Conservation (phyloP, 2,329 filamentous ascomycete genomes). For the Diaporthe vaccinii region DNA sequence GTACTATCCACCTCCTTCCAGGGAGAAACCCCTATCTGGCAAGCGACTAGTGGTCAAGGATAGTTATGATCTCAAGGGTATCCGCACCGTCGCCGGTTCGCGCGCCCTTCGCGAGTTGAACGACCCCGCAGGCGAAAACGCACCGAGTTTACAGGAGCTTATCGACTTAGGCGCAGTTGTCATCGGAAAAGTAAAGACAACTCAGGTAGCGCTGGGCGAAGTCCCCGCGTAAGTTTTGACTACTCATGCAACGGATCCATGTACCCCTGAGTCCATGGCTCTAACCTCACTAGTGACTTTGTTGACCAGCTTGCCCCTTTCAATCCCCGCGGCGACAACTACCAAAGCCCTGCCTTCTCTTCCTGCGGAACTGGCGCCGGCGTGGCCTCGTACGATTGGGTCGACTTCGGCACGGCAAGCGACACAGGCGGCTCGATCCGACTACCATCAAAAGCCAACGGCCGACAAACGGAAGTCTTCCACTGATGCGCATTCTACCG, state of each 20-base stretch:
- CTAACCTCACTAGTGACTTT: background rate
- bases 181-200: constrained; percentile 8
- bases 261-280: background rate
- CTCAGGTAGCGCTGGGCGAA: background rate
- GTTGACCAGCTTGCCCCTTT: constrained; percentile 10
- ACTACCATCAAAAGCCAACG: constrained; percentile 3
- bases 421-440: constrained; percentile 9
- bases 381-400: constrained; percentile 7
- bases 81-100: constrained; percentile 6
- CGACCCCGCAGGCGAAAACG: background rate
- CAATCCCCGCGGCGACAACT: constrained; percentile 10
- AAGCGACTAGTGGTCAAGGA: constrained; percentile 8
- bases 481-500: background rate
- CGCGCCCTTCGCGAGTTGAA: background rate
- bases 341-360: constrained; percentile 14
- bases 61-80: background rate
- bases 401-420: constrained; percentile 13
- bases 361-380: constrained; percentile 4
- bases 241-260: background rate
- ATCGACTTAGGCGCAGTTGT: constrained; percentile 14
- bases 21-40: background rate
- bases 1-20: background rate
- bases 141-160: constrained; percentile 1
- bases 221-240: background rate
- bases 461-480: constrained; percentile 4